Evolutionary conservation across 148 eudicot genomes (phyloP), one percentile per base, ranked within the genome.

Genomic region (Agrostemma githago): DNA sequence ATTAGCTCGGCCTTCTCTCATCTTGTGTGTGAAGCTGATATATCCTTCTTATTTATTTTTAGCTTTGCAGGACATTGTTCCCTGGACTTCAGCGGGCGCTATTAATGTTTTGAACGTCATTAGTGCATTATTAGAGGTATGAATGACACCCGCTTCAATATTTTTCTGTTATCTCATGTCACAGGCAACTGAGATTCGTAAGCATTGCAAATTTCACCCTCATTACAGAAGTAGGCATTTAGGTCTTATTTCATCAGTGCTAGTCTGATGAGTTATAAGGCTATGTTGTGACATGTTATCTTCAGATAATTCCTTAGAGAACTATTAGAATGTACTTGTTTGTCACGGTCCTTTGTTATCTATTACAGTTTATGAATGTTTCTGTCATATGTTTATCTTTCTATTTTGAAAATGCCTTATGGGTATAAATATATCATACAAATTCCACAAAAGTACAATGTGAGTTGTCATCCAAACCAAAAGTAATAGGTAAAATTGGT

Each of bases 131-230:
- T 41, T 65, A 65, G 26, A 51, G 72, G 75, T 71, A 79, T 44
- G 72, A 62, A 34, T 12, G 76, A 79, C 60, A 11, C 63, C 75
- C 61, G 54, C 58, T 72, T 43, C 72, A 65, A 3, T 37, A 72
- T 65, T 14, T 6, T 15, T 34, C 10, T 38, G 53, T 57, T 21
- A 41, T 19, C 54, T 38, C 59, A 63, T 48, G 62, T 51, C 21
- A 64, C 21, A 68, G 16, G 56, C 74, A 37, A 44, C 51, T 65
- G 20, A 59, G 42, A 71, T 8, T 8, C 0, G 62, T 75, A n/a
- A 41, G 39, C 41, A 57, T 53, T 41, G 43, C 39, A 19, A 12
- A 3, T 7, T 46, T 15, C 4, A n/a, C 62, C 38, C 10, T 5
- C n/a, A 62, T 9, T 48, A 8, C 34, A 14, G 53, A 68, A 56